These are phyloP conservation scores for Carex scoparia DNA, from an alignment of 176 grass and related monocot species.

Conservation along the genomic window DNA sequence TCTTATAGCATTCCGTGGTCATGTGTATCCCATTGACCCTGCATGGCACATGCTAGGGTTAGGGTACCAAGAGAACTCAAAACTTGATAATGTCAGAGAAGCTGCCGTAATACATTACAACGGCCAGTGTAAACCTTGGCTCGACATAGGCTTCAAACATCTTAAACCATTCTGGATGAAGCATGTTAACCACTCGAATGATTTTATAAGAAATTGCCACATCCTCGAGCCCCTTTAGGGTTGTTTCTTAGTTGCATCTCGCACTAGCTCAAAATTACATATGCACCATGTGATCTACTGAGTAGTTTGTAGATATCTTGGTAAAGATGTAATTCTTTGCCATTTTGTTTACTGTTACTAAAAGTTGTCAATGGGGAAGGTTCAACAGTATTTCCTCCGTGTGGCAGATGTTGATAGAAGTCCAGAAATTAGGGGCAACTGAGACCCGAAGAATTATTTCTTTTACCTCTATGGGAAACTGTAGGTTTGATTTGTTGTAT, in stretches of 20 bases:
- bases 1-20: slow-evolving; percentile 77
- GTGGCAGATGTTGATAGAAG: background rate
- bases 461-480: background rate
- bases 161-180: slow-evolving; percentile 81
- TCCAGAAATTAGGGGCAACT: background rate
- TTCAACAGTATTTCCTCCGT: background rate
- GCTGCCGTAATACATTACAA: slow-evolving; percentile 86
- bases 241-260: slow-evolving; percentile 10
- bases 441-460: background rate
- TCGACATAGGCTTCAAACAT: slow-evolving; percentile 82
- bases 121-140: slow-evolving; percentile 89
- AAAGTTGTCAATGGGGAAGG: background rate
- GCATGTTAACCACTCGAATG: slow-evolving; percentile 74
- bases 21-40: slow-evolving; percentile 67
- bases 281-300: background rate
- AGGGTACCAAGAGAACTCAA: slow-evolving; percentile 83
- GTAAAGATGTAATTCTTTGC: slow-evolving; percentile 5
- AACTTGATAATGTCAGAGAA: slow-evolving; percentile 48
- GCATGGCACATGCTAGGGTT: slow-evolving; percentile 88
- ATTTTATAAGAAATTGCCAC: slow-evolving; percentile 80
- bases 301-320: slow-evolving; percentile 18
- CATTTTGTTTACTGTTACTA: background rate
- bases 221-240: slow-evolving; percentile 55
- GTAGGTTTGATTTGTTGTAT: background rate
- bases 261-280: background rate